A percentile compares a stretch with the other conserved stretches of the same genome.
These are phyloP conservation scores for Leptoxyphium fumago DNA, from an alignment of 2,329 filamentous ascomycete species.

Conservation along the genomic window DNA sequence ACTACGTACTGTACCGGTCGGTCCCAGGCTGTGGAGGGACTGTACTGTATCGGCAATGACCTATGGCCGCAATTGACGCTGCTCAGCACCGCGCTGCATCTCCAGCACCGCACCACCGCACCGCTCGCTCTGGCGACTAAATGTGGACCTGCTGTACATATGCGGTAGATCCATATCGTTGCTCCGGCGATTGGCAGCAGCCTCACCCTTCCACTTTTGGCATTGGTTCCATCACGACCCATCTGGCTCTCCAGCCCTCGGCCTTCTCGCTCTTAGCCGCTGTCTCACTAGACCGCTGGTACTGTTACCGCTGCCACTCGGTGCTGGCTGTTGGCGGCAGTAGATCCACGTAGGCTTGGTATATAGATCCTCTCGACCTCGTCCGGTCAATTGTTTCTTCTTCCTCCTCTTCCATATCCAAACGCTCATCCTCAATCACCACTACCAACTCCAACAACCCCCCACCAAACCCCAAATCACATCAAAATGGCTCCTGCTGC, in stretches of 20 bases:
- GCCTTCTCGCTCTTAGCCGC: background rate
- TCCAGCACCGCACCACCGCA: too few relatives aligned
- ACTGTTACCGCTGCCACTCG: too few relatives aligned
- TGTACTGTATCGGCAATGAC: too few relatives aligned
- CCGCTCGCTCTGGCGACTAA: too few relatives aligned
- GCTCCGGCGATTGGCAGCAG: background rate
- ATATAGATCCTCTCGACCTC: background rate
- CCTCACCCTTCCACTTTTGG: background rate
- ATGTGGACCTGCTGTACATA: too few relatives aligned
- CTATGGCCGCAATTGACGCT: too few relatives aligned
- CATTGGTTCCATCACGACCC: background rate
- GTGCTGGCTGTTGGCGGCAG: too few relatives aligned
- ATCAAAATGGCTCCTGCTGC: constrained; percentile 19
- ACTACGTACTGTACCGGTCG: too few relatives aligned
- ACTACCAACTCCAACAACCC: constrained; percentile 2
- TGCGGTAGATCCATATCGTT: background rate
- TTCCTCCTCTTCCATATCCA: constrained; percentile 1
- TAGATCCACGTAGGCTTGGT: background rate
- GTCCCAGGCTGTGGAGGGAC: too few relatives aligned
- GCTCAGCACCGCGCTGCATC: too few relatives aligned
- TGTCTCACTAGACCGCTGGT: background rate
- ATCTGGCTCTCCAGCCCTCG: background rate
- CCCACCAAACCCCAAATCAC: constrained; percentile 13
- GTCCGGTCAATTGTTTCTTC: background rate
- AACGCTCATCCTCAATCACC: constrained; percentile 1